phyloP scores from a whole-genome alignment of 495 filamentous ascomycete genomes.

The Podospora appendiculata region DNA sequence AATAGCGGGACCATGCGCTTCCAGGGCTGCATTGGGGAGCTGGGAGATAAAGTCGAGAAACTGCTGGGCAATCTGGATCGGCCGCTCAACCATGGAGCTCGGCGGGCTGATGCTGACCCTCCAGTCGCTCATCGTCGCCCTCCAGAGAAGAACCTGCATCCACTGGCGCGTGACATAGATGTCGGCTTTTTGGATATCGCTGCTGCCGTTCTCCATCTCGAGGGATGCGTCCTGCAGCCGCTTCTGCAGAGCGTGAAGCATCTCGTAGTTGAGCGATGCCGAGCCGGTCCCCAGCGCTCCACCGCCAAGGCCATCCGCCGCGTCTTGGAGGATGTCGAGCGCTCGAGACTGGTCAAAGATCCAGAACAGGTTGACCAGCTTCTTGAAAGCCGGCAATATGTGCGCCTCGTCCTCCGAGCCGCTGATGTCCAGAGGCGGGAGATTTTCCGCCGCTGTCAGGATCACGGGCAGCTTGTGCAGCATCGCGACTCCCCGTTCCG shows the following conservation, averaged over 20 bases:
- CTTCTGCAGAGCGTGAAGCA: conserved; percentile 23
- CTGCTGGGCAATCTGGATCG: conserved; percentile 34
- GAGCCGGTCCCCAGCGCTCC: neutral
- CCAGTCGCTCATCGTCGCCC: conserved; percentile 23
- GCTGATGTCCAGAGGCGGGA: conserved; percentile 17
- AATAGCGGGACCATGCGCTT: conserved; percentile 15
- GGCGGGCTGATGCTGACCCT: neutral
- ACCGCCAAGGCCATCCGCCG: conserved; percentile 10
- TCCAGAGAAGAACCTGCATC: conserved; percentile 42
- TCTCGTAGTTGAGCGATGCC: conserved; percentile 11
- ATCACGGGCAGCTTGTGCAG: conserved; percentile 37
- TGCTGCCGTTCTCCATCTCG: conserved; percentile 17
- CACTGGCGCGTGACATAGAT: conserved; percentile 40
- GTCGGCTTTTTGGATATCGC: conserved; percentile 38
- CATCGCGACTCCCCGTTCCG: conserved; percentile 38
- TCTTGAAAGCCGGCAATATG: conserved; percentile 34
- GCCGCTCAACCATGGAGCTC: conserved; percentile 21
- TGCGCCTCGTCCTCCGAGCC: conserved; percentile 25
- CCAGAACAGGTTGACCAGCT: conserved; percentile 35
- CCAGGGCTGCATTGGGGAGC: conserved; percentile 21
- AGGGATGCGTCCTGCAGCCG: conserved; percentile 26
- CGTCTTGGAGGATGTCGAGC: conserved; percentile 34
- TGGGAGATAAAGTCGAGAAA: conserved; percentile 31
- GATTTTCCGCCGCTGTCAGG: conserved; percentile 24
- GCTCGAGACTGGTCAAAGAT: conserved; percentile 30